Conservation (phyloP, 345 rosid genomes). For the Limnanthes douglasii region DNA sequence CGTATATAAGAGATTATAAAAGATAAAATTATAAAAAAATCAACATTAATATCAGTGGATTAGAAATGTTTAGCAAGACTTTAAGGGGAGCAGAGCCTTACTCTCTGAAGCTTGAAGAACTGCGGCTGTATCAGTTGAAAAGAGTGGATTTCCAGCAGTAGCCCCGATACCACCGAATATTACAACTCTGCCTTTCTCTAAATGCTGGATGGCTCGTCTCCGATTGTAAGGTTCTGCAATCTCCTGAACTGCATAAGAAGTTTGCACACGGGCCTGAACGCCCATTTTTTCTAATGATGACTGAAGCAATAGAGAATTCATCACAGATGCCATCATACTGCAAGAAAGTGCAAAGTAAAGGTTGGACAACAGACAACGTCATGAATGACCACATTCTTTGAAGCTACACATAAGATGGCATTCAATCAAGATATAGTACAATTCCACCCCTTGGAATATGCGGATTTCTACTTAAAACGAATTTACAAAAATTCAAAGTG, state of each 20-base stretch:
- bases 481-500: no score
- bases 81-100: slow-evolving; percentile 12
- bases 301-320: slow-evolving; percentile 78
- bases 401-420: no score
- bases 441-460: no score
- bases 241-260: slow-evolving; percentile 53
- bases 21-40: neutral
- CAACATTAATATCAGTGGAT: neutral
- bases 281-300: slow-evolving; percentile 75
- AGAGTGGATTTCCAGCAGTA: slow-evolving; percentile 74
- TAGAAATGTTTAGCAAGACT: neutral
- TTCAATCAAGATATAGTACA: no score
- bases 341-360: no score
- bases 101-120: slow-evolving; percentile 85
- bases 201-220: slow-evolving; percentile 66
- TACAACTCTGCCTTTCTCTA: slow-evolving; percentile 90
- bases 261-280: slow-evolving; percentile 64
- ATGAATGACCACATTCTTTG: no score
- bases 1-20: neutral
- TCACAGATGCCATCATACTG: slow-evolving; percentile 93
- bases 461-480: no score
- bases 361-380: no score
- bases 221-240: slow-evolving; percentile 76
- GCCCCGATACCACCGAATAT: slow-evolving; percentile 91
- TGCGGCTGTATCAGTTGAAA: slow-evolving; percentile 84